Percentiles rank a stretch among this genome's conserved stretches.
phyloP scores from a whole-genome alignment of 2,329 filamentous ascomycete species.

The Chaetomium olivaceum region DNA sequence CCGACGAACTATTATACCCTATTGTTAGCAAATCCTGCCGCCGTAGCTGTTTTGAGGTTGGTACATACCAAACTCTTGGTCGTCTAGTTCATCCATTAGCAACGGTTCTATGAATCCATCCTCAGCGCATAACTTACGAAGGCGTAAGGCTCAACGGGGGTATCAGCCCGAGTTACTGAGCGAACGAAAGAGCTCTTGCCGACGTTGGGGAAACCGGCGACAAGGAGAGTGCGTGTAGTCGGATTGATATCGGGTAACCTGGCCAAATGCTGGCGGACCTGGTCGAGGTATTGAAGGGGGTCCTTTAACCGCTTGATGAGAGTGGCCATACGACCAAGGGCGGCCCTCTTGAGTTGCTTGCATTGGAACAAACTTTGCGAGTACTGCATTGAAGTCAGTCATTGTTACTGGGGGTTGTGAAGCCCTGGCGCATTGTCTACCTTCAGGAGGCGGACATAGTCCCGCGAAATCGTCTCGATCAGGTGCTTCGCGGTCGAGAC shows the following conservation, averaged over 20 bases:
- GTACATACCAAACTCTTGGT: conserved; percentile 73
- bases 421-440: conserved; percentile 1
- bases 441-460: conserved; percentile 86
- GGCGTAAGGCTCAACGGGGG: conserved; percentile 95
- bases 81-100: conserved; percentile 50
- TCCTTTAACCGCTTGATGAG: conserved; percentile 95
- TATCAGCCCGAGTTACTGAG: conserved; percentile 89
- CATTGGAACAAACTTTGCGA: conserved; percentile 96
- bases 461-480: conserved; percentile 92
- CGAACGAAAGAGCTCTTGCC: conserved; percentile 96
- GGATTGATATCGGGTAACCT: conserved; percentile 98
- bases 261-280: conserved; percentile 91
- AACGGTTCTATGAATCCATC: neutral
- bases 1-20: conserved; percentile 67
- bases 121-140: conserved; percentile 50
- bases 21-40: neutral
- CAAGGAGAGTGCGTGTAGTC: conserved; percentile 91
- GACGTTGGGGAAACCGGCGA: conserved; percentile 96
- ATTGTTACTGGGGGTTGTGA: neutral
- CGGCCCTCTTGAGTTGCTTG: conserved; percentile 97
- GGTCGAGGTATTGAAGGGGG: conserved; percentile 90
- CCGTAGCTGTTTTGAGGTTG: neutral
- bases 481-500: conserved; percentile 93
- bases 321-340: conserved; percentile 91
- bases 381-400: conserved; percentile 62